Conservation (phyloP, 371 early-diverging fungal genomes). For the Cladochytrium tenue region DNA sequence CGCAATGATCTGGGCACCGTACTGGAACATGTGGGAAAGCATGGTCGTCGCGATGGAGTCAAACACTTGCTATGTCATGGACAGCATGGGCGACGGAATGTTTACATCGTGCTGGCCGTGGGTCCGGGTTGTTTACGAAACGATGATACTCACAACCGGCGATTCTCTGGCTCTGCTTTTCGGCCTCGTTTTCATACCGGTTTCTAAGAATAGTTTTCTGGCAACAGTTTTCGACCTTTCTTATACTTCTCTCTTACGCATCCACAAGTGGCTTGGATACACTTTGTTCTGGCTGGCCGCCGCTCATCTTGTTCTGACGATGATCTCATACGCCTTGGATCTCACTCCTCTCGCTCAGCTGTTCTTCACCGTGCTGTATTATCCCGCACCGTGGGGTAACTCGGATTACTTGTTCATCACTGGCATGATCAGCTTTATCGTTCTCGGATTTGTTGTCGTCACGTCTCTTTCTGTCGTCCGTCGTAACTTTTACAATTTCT, state of each 20-base stretch:
- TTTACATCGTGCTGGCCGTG: slow-evolving; percentile 7
- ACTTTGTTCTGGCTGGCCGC: not conserved
- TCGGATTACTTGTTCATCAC: not conserved
- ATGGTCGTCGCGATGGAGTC: not conserved
- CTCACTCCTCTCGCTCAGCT: not conserved
- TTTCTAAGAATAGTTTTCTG: slow-evolving; percentile 11
- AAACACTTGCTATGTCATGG: slow-evolving; percentile 6
- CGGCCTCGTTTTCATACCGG: slow-evolving; percentile 18
- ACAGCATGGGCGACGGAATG: not conserved
- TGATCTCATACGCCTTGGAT: not conserved
- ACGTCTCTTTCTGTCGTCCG: slow-evolving; percentile 24
- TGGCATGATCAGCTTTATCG: slow-evolving; percentile 4
- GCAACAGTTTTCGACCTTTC: slow-evolving; percentile 12
- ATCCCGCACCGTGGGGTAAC: slow-evolving; percentile 5
- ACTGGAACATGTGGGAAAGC: not conserved
- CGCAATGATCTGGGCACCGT: not conserved
- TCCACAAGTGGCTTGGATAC: slow-evolving; percentile 19
- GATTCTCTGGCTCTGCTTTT: slow-evolving; percentile 5
- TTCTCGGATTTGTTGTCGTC: slow-evolving; percentile 4
- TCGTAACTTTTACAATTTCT: slow-evolving; percentile 20
- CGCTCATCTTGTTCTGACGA: not conserved
- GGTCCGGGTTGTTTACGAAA: slow-evolving; percentile 3
- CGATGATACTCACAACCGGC: slow-evolving; percentile 2
- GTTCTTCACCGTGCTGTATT: not conserved
- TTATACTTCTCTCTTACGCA: slow-evolving; percentile 12